These are phyloP conservation scores for Fusarium heterosporum DNA, from an alignment of 2,329 filamentous ascomycete genomes.

Conservation along the genomic window DNA sequence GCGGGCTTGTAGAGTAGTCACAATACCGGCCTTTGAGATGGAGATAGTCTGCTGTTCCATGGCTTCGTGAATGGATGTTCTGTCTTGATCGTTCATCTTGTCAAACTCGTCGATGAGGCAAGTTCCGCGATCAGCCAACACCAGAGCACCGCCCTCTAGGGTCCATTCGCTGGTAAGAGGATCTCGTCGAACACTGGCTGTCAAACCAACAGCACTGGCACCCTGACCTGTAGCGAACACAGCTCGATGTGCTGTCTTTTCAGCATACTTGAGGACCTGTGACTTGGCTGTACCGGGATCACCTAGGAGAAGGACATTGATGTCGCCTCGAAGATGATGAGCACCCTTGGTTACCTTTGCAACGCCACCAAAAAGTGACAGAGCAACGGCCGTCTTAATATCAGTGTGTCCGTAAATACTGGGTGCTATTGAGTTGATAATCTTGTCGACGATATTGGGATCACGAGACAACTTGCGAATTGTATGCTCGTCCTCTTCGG, in stretches of 20 bases:
- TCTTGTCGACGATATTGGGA: conserved; percentile 90
- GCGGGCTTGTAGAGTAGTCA: conserved; percentile 94
- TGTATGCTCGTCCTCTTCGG: conserved; percentile 91
- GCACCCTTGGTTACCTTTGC: conserved; percentile 90
- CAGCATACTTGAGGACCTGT: conserved; percentile 95
- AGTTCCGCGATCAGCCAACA: conserved; percentile 93
- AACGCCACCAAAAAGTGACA: conserved; percentile 95
- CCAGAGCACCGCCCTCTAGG: conserved; percentile 92
- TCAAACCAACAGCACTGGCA: conserved; percentile 96
- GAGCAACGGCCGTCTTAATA: conserved; percentile 95
- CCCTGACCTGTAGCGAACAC: conserved; percentile 98
- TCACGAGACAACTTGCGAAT: conserved; percentile 91
- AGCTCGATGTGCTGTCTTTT: conserved; percentile 95
- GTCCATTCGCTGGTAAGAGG: conserved; percentile 98
- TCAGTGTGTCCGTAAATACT: conserved; percentile 98
- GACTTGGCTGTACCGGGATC: conserved; percentile 99
- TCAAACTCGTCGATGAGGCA: conserved; percentile 99
- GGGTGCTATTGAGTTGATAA: conserved; percentile 92
- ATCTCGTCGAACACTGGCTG: conserved; percentile 93
- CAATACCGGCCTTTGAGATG: conserved; percentile 98
- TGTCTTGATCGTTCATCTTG: conserved; percentile 99
- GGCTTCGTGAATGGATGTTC: conserved; percentile 98
- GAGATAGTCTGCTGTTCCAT: conserved; percentile 99
- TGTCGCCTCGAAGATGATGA: conserved; percentile 93
- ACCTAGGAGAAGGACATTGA: conserved; percentile 95